phyloP scores from a whole-genome alignment of 169 alveolate genomes.

The Fabrea salina region DNA sequence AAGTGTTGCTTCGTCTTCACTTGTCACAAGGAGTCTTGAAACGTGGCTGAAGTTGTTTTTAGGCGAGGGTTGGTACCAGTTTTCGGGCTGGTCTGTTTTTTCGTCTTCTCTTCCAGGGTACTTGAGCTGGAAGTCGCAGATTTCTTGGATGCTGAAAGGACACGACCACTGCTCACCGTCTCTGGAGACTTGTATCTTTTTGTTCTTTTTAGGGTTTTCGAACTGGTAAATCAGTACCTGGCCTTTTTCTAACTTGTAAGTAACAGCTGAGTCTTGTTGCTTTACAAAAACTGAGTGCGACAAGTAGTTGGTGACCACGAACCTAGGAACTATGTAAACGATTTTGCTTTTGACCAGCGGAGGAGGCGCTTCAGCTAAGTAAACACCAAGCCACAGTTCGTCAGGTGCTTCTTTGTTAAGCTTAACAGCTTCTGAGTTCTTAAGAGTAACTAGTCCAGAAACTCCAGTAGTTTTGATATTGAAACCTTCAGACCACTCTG shows the following conservation, averaged over 20 bases:
- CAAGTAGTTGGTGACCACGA: background rate
- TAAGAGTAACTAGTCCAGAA: background rate
- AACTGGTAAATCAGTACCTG: background rate
- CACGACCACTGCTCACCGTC: conserved; percentile 5
- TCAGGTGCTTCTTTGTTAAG: background rate
- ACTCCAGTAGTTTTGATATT: background rate
- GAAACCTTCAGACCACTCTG: background rate
- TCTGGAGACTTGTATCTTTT: background rate
- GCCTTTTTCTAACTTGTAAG: background rate
- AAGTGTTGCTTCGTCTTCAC: conserved; percentile 30
- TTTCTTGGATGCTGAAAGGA: conserved; percentile 10
- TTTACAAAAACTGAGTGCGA: background rate
- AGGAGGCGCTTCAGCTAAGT: background rate
- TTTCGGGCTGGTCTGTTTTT: background rate
- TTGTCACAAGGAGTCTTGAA: background rate
- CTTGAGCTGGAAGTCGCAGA: conserved; percentile 21
- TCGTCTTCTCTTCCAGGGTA: background rate
- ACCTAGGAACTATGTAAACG: background rate
- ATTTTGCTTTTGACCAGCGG: background rate
- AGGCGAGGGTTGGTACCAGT: background rate
- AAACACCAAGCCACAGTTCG: background rate
- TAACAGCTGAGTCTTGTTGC: background rate
- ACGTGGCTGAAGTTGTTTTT: background rate
- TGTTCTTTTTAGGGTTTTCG: background rate
- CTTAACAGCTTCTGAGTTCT: background rate